Conservation (phyloP, 2,329 filamentous ascomycete species). For the Talaromyces verruculosus region DNA sequence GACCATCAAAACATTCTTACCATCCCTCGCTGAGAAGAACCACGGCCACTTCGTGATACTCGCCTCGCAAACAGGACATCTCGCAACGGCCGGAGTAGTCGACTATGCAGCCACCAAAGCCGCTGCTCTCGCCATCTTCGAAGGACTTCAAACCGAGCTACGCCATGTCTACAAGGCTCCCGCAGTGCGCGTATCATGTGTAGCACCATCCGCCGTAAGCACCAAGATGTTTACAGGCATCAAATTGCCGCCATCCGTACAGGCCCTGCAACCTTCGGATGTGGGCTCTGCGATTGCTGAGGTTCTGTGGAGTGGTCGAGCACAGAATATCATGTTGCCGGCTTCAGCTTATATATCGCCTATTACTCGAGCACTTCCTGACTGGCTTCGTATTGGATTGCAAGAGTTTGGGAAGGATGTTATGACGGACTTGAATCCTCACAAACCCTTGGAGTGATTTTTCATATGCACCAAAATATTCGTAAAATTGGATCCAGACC, state of each 20-base stretch:
- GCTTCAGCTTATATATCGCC: neutral
- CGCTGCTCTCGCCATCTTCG: conserved; percentile 66
- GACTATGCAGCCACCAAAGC: conserved; percentile 69
- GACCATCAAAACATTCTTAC: conserved; percentile 66
- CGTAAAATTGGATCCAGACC: neutral
- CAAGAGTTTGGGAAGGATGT: conserved; percentile 17
- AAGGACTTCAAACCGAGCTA: conserved; percentile 62
- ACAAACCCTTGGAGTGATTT: conserved; percentile 2
- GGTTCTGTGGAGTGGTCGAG: conserved; percentile 10
- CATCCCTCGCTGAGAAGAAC: conserved; percentile 61
- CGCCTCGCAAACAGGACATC: conserved; percentile 62
- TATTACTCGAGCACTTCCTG: conserved; percentile 9
- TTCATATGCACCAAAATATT: no score
- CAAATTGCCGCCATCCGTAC: conserved; percentile 5
- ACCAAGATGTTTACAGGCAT: conserved; percentile 16
- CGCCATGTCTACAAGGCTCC: conserved; percentile 61
- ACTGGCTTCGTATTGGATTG: conserved; percentile 13
- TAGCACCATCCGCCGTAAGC: conserved; percentile 8
- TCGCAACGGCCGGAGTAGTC: conserved; percentile 62
- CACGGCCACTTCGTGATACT: conserved; percentile 74
- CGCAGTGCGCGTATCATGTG: conserved; percentile 50
- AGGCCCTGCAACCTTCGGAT: neutral
- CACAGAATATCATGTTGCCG: conserved; percentile 16
- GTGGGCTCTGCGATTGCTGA: conserved; percentile 1
- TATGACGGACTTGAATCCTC: conserved; percentile 11